These are phyloP conservation scores for Solanum commersonii DNA, from an alignment of 257 asterid species.

Conservation along the genomic window DNA sequence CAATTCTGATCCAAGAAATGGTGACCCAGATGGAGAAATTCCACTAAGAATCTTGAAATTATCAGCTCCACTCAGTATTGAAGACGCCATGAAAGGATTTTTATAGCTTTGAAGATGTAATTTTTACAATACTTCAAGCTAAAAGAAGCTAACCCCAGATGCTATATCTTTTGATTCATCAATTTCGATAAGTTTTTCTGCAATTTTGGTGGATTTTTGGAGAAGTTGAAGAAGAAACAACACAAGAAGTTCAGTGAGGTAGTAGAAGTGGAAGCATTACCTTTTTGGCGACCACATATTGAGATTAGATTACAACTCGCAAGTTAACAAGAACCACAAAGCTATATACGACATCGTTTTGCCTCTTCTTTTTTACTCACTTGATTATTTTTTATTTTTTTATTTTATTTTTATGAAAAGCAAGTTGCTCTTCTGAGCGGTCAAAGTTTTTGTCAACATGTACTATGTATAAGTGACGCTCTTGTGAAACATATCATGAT, in stretches of 20 bases:
- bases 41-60: slow-evolving; percentile 10
- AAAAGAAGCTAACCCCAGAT: background rate
- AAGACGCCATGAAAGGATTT: slow-evolving; percentile 17
- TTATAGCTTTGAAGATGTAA: background rate
- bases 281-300: background rate
- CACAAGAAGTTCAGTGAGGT: background rate
- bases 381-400: background rate
- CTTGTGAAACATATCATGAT: too few species aligned
- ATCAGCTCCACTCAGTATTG: slow-evolving; percentile 24
- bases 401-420: background rate
- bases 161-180: background rate
- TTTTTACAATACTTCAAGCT: background rate
- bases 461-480: too few species aligned
- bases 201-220: background rate
- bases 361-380: background rate
- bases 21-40: background rate
- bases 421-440: too few species aligned
- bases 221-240: background rate
- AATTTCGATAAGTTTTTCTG: background rate
- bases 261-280: background rate
- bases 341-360: background rate
- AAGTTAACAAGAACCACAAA: background rate
- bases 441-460: too few species aligned
- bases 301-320: background rate
- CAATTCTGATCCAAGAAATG: slow-evolving; percentile 17